A percentile compares a stretch with the other conserved stretches of the same genome.
These are phyloP conservation scores for Mangifera indica DNA, from an alignment of 345 rosid species.

Conservation along the genomic window DNA sequence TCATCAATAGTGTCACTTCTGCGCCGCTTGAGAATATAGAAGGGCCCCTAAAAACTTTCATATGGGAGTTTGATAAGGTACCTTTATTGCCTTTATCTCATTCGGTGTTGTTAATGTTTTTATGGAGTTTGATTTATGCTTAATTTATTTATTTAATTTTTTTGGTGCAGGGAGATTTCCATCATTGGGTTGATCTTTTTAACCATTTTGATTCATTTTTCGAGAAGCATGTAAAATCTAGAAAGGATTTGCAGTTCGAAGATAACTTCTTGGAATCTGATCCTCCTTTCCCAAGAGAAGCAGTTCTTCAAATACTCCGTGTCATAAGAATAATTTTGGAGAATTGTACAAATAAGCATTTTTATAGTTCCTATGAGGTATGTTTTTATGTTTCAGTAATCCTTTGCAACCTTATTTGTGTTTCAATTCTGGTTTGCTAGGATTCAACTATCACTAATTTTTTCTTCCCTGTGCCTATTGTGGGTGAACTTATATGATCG, in stretches of 20 bases:
- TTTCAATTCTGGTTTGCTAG: neutral
- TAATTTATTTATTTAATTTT: slow-evolving; percentile 11
- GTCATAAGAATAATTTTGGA: slow-evolving; percentile 88
- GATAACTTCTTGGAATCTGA: slow-evolving; percentile 66
- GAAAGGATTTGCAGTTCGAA: slow-evolving; percentile 83
- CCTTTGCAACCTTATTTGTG: neutral
- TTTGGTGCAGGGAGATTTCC: slow-evolving; percentile 84
- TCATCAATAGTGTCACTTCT: slow-evolving; percentile 64
- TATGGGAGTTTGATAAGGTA: slow-evolving; percentile 96
- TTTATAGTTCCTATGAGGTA: slow-evolving; percentile 94
- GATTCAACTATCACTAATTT: neutral
- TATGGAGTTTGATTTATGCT: slow-evolving; percentile 11
- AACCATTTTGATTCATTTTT: slow-evolving; percentile 90
- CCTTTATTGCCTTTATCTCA: slow-evolving; percentile 12
- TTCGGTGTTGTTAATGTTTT: neutral
- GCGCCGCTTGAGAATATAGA: slow-evolving; percentile 73
- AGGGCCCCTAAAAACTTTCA: slow-evolving; percentile 71
- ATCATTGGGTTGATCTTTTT: slow-evolving; percentile 98
- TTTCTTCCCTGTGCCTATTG: neutral
- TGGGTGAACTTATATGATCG: neutral
- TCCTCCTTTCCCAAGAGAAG: slow-evolving; percentile 82
- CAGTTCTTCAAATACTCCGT: slow-evolving; percentile 87
- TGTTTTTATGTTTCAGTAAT: slow-evolving; percentile 14
- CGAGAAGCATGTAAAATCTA: slow-evolving; percentile 79
- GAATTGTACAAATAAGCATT: slow-evolving; percentile 92